Base-by-base conservation (phyloP, 139 green algal species). In the Trebouxia sp. region DNA sequence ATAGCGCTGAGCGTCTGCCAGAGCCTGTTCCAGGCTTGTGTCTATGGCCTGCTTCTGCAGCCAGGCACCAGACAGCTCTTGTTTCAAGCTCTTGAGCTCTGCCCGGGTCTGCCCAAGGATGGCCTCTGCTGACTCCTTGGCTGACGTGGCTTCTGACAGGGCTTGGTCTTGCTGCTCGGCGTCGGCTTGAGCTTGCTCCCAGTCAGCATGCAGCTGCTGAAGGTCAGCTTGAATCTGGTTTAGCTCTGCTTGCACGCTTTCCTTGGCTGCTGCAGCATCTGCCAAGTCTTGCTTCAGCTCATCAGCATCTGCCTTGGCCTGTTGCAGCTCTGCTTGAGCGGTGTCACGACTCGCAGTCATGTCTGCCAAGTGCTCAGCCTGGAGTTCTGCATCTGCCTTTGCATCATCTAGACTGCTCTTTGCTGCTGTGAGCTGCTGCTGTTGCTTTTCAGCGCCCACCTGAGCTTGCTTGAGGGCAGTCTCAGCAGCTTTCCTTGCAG, bases 281-380 rank as follows among this genome's bases (percentile, higher is more conserved):
- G 32, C 32, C 32, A 70, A 24, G 11, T 24, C 62, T 32, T 42
- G 62, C 11, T 20, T 32, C 17, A 43, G 62, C 62, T 43, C 32
- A 12, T 70, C 32, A 70, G 62, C 62, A 70, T 70, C 32, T 43
- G 32, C 62, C 62, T 24, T 28, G 62, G 32, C 62, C 32, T 70
- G 62, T 32, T 70, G 11, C 32, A n/a, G n/a, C n/a, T n/a, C n/a
- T n/a, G n/a, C n/a, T n/a, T n/a, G n/a, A n/a, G n/a, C n/a, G n/a
- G n/a, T n/a, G n/a, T n/a, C n/a, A n/a, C n/a, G n/a, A n/a, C n/a
- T n/a, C n/a, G n/a, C n/a, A n/a, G n/a, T n/a, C n/a, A n/a, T n/a
- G n/a, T n/a, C n/a, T n/a, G n/a, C n/a, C n/a, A n/a, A n/a, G n/a
- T n/a, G n/a, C n/a, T n/a, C n/a, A n/a, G n/a, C n/a, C n/a, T n/a